phyloP scores from a whole-genome alignment of 1,284 basidiomycete genomes.

The Fistulina hepatica region DNA sequence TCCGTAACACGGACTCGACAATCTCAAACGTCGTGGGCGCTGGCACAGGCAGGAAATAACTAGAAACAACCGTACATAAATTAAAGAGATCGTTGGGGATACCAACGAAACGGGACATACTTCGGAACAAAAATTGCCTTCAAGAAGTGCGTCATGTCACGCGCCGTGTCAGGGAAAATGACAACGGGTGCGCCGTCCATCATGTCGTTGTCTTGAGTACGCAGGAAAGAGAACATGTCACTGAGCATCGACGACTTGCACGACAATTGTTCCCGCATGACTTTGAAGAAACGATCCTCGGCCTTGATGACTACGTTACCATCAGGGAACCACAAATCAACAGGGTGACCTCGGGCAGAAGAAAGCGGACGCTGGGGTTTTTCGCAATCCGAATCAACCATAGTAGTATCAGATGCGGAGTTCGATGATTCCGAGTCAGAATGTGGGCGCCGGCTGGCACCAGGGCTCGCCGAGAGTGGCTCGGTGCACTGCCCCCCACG shows the following conservation, averaged over 20 bases:
- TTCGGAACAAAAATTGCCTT: neutral
- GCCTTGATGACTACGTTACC: slow-evolving; percentile 9
- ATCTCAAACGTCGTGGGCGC: neutral
- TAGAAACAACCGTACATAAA: too few species aligned
- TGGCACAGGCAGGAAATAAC: neutral
- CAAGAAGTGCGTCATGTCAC: neutral
- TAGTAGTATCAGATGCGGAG: neutral
- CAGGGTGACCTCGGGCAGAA: neutral
- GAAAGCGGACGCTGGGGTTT: neutral
- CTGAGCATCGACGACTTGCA: slow-evolving; percentile 3
- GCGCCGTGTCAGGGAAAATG: slow-evolving; percentile 2
- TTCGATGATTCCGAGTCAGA: neutral
- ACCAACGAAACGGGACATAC: too few species aligned
- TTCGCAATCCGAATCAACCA: neutral
- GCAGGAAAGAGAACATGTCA: slow-evolving; percentile 6
- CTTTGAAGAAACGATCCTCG: slow-evolving; percentile 5
- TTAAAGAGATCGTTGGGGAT: too few species aligned
- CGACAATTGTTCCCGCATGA: slow-evolving; percentile 4
- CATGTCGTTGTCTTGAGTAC: slow-evolving; percentile 3
- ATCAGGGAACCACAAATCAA: slow-evolving; percentile 7
- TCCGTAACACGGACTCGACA: neutral
- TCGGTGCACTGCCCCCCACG: neutral
- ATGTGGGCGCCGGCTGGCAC: neutral
- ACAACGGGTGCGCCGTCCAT: slow-evolving; percentile 8
- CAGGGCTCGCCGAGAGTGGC: neutral